Percentiles rank a stretch among this genome's conserved stretches.
Conservation (phyloP, 441 rosid genomes). For the Eruca vesicaria region DNA sequence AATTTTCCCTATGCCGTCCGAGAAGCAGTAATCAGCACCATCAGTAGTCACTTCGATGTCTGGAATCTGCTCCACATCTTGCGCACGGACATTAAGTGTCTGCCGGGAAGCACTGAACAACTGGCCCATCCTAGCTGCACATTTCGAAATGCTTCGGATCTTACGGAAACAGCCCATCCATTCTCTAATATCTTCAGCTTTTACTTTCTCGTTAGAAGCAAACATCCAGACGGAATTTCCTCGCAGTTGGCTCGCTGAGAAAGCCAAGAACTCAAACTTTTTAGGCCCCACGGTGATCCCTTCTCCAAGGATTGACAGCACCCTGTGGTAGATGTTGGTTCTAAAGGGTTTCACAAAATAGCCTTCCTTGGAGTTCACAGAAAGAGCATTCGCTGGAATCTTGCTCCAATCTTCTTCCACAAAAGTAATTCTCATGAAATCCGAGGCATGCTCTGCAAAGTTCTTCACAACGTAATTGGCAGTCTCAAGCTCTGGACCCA, state of each 20-base stretch:
- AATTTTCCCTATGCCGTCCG: slow-evolving; percentile 95
- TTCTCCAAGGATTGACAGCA: slow-evolving; percentile 66
- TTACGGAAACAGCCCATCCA: slow-evolving; percentile 98
- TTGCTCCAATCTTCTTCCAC: slow-evolving; percentile 98
- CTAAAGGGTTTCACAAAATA: slow-evolving; percentile 65
- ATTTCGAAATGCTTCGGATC: slow-evolving; percentile 78
- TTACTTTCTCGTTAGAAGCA: slow-evolving; percentile 75
- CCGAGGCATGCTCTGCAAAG: slow-evolving; percentile 71
- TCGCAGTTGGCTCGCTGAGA: slow-evolving; percentile 92
- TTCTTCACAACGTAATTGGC: slow-evolving; percentile 81
- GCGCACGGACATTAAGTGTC: slow-evolving; percentile 62
- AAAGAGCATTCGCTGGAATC: slow-evolving; percentile 65
- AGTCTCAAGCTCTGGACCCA: slow-evolving; percentile 92
- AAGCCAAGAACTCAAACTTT: slow-evolving; percentile 83
- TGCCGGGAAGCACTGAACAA: slow-evolving; percentile 84
- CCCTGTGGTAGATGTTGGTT: slow-evolving; percentile 68
- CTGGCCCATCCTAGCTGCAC: slow-evolving; percentile 99
- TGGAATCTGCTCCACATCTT: slow-evolving; percentile 76
- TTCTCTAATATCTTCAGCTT: slow-evolving; percentile 74
- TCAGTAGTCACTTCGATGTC: slow-evolving; percentile 73
- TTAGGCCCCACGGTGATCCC: slow-evolving; percentile 77
- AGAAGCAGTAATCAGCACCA: slow-evolving; percentile 79
- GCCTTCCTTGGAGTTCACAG: slow-evolving; percentile 61
- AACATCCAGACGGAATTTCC: slow-evolving; percentile 98
- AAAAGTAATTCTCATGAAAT: slow-evolving; percentile 83